Evolutionary conservation across 352 stramenopile species (phyloP), one percentile per base, ranked within the genome.

Genomic region (Phytophthora pluvialis): DNA sequence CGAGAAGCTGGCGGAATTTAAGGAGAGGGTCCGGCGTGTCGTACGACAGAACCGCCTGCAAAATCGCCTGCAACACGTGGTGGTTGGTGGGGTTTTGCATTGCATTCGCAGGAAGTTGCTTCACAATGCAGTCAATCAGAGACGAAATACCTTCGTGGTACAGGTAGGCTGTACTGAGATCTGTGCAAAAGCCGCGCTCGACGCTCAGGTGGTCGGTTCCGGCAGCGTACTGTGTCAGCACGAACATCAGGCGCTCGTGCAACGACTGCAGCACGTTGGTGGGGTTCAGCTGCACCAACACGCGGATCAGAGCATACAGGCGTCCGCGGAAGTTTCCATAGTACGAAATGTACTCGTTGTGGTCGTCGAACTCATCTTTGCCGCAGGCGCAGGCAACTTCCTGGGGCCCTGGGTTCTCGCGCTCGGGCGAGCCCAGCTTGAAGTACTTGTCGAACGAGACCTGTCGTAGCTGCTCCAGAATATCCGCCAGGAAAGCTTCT

Each of bases 381-480:
- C 79, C 88, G 51, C 75, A 82, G 16, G 72, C 39, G 44, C 73
- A 84, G 5, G 70, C 72, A 21, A 57, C 33, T 8, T 62, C 80
- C 16, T 85, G 43, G 18, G 42, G 16, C 1, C 72, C 74, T 0
- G 64, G 44, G 32, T 68, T 52, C 0, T 88, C 81, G 16, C 83
- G 83, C 18, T 91, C 82, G 1, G 86, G 86, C 0, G 83, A 92
- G 2, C 76, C 64, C 3, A 94, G 46, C 58, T 90, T 91, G 49
- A 94, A 94, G 65, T 92, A 94, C 53, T 92, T 94, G 13, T 91
- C 83, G 13, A 90, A 88, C 9, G 78, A 81, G 6, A 86, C 75
- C 42, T 87, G 73, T 18, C 79, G 80, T n/a, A 92, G 42, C 33
- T 85, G 62, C 3, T 57, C 55, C 31, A 91, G 31, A 51, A 88